Percentiles rank a stretch among this genome's conserved stretches.
phyloP scores from a whole-genome alignment of 169 alveolate genomes.

The Theileria annulata region DNA sequence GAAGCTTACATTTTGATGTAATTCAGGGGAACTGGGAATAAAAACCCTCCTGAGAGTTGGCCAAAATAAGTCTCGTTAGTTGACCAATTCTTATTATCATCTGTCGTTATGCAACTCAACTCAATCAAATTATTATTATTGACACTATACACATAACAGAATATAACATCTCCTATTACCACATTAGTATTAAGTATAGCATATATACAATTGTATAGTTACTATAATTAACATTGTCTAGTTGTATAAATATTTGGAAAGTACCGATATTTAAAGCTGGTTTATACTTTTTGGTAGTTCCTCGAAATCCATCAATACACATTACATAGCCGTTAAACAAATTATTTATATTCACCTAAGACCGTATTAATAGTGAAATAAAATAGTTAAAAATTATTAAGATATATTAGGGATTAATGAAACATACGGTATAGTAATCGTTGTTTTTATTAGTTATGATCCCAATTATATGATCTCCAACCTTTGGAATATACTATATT shows the following conservation, averaged over 20 bases:
- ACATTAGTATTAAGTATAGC: not conserved
- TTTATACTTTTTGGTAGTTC: slow-evolving; percentile 72
- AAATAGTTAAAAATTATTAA: too few relatives aligned
- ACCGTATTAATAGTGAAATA: not conserved
- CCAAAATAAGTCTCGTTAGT: slow-evolving; percentile 77
- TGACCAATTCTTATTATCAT: slow-evolving; percentile 73
- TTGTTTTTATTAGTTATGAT: slow-evolving; percentile 67
- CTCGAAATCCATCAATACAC: slow-evolving; percentile 71
- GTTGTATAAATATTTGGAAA: too few relatives aligned
- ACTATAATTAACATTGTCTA: too few relatives aligned
- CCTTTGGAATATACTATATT: slow-evolving; percentile 67
- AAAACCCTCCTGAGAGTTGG: slow-evolving; percentile 67
- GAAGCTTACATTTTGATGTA: slow-evolving; percentile 24
- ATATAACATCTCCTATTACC: slow-evolving; percentile 61
- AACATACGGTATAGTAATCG: slow-evolving; percentile 66
- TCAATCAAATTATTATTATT: slow-evolving; percentile 53
- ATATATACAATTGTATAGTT: slow-evolving; percentile 14
- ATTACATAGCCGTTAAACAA: slow-evolving; percentile 66
- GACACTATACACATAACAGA: slow-evolving; percentile 62
- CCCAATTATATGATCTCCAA: slow-evolving; percentile 77
- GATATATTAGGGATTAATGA: not conserved
- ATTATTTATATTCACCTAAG: slow-evolving; percentile 64
- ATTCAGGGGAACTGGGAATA: slow-evolving; percentile 64
- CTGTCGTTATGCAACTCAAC: slow-evolving; percentile 66
- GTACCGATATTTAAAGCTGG: slow-evolving; percentile 52